Evolutionary conservation across 2,329 filamentous ascomycete species (phyloP), one percentile per base, ranked within the genome.

Genomic region (Aureobasidium sp.): DNA sequence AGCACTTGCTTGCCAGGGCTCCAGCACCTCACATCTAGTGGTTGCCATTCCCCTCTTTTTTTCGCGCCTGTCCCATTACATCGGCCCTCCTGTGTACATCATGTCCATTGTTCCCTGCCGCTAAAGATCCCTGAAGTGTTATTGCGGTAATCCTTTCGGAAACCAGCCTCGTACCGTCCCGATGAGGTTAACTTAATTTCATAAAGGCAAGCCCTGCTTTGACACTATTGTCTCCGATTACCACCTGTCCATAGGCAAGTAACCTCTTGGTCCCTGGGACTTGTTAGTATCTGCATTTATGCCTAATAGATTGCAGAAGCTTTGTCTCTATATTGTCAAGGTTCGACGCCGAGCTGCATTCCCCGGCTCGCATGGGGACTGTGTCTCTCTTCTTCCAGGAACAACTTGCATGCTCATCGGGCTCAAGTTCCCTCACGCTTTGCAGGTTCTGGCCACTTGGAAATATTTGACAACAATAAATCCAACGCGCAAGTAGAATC

Each of bases 181-280:
- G 57, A 60, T 32, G 57, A 60, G 57, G 57, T 60, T 60, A 60
- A 60, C 57, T 60, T 50, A 51, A 60, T 60, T 32, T 50, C 57
- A 43, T 27, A 32, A 20, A 59, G 55, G 46, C 57, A 60, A 41
- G 57, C 46, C 57, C 36, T 43, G 57, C 57, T 60, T 51, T 29
- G 34, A 51, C 57, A 46, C 46, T 60, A 51, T 60, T 51, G 57
- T 60, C 57, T 43, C 36, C 32, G 57, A 51, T 34, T 34, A 51
- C 46, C 34, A 59, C 43, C 29, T 48, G 24, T 37, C 10, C 29
- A 57, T 43, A 60, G 57, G 46, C 44, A 43, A 60, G 57, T 37
- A 60, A 39, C 34, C 17, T 34, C 34, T 32, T 51, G 24, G 46
- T 51, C 6, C 36, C 46, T 60, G 57, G 27, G 32, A 24, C 27